These are phyloP conservation scores for Diplocarpon mali DNA, from an alignment of 2,329 filamentous ascomycete species.

Conservation along the genomic window DNA sequence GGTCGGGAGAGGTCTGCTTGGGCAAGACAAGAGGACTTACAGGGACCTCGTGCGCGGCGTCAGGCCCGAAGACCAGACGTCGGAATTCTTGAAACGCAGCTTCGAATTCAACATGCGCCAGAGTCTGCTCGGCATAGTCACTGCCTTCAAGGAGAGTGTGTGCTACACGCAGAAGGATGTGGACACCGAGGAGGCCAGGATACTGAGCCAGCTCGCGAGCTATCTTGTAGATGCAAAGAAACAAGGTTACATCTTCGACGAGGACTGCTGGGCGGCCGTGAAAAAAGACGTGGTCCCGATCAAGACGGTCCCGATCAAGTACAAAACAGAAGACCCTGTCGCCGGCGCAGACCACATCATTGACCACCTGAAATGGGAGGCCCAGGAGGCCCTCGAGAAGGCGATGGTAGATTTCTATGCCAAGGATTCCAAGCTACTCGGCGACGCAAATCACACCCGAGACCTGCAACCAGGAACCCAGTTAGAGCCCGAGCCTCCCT, in stretches of 20 bases:
- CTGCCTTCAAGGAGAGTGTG: conserved; percentile 49
- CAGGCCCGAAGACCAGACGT: conserved; percentile 4
- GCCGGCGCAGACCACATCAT: conserved; percentile 39
- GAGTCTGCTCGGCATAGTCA: conserved; percentile 51
- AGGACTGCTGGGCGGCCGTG: conserved; percentile 32
- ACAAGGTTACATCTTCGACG: conserved; percentile 40
- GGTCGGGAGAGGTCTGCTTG: conserved; percentile 37
- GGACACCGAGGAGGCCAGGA: conserved; percentile 32
- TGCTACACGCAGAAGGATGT: conserved; percentile 49
- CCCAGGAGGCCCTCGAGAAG: conserved; percentile 30
- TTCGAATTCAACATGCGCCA: conserved; percentile 48
- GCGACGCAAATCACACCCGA: too few relatives aligned
- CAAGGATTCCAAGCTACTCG: conserved; percentile 3
- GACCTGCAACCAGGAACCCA: too few relatives aligned
- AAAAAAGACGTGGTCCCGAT: conserved; percentile 4
- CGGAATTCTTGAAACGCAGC: conserved; percentile 38
- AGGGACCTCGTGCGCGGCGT: conserved; percentile 10
- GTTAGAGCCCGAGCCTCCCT: neutral
- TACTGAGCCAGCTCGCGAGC: conserved; percentile 41
- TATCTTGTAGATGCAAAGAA: conserved; percentile 47
- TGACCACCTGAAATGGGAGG: conserved; percentile 51
- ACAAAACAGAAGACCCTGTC: conserved; percentile 31
- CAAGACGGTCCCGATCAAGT: conserved; percentile 21
- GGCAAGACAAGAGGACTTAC: conserved; percentile 35
- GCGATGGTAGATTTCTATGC: conserved; percentile 23